A percentile compares a stretch with the other conserved stretches of the same genome.
Evolutionary conservation across 257 asterid species (phyloP).

Genomic region (Nemophila menziesii): DNA sequence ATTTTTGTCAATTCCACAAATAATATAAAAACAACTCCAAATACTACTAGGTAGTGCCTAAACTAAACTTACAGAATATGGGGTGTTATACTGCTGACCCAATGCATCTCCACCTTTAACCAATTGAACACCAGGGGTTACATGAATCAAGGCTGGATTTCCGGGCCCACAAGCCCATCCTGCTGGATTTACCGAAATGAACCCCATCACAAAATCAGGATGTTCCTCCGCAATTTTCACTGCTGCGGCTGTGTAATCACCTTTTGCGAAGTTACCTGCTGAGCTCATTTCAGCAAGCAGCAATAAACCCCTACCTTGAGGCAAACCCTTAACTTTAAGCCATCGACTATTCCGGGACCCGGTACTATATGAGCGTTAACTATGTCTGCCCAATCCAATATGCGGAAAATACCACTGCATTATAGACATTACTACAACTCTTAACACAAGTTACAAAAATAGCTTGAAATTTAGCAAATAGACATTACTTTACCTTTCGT

Average conservation of each 20-base stretch:
- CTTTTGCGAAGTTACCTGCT: constrained; percentile 83
- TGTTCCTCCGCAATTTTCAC: constrained; percentile 88
- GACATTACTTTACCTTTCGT: constrained; percentile 54
- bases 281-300: constrained; percentile 99
- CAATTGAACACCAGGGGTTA: constrained; percentile 94
- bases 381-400: constrained; percentile 95
- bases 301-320: constrained; percentile 75
- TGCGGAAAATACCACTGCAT: constrained; percentile 71
- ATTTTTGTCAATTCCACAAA: background rate
- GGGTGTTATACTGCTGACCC: constrained; percentile 94
- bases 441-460: constrained; percentile 8
- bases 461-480: constrained; percentile 12
- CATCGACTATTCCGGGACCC: constrained; percentile 97
- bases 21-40: background rate
- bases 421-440: constrained; percentile 10
- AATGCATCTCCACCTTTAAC: constrained; percentile 89
- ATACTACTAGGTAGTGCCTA: background rate
- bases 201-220: constrained; percentile 88
- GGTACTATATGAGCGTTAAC: constrained; percentile 92
- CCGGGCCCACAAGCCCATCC: constrained; percentile 84
- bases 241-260: constrained; percentile 90
- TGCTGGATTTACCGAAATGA: constrained; percentile 90
- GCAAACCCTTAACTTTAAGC: constrained; percentile 81
- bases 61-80: constrained; percentile 56
- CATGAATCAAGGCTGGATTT: constrained; percentile 72